Conservation (phyloP, 148 eudicot species). For the Dianthus caryophyllus region DNA sequence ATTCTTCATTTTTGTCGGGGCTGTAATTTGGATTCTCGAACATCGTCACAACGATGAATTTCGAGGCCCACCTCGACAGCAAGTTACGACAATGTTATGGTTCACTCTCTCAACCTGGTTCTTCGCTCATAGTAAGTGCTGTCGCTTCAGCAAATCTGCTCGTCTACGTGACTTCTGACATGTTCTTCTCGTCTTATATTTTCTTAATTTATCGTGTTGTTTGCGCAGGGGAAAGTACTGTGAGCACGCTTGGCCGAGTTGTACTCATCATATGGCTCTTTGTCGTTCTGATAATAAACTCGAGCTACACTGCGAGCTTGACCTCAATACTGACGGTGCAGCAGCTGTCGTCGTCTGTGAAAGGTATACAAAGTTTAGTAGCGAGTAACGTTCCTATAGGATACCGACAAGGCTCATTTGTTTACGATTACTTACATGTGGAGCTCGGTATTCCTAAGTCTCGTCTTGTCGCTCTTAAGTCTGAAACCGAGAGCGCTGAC, state of each 20-base stretch:
- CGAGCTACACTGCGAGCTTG: slow-evolving; percentile 76
- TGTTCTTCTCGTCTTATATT: not conserved
- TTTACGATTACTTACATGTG: slow-evolving; percentile 38
- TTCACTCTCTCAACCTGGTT: slow-evolving; percentile 78
- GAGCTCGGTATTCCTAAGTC: slow-evolving; percentile 45
- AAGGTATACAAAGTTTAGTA: slow-evolving; percentile 56
- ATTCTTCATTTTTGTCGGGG: slow-evolving; percentile 50
- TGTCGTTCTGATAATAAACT: slow-evolving; percentile 64
- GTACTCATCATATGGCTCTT: slow-evolving; percentile 73
- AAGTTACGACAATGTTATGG: slow-evolving; percentile 54
- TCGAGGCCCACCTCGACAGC: slow-evolving; percentile 63
- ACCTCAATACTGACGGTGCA: slow-evolving; percentile 77
- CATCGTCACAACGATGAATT: slow-evolving; percentile 65
- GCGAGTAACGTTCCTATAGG: slow-evolving; percentile 51
- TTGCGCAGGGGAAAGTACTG: slow-evolving; percentile 55
- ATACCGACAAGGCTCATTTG: slow-evolving; percentile 58
- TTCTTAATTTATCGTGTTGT: slow-evolving; percentile 9
- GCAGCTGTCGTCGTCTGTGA: slow-evolving; percentile 55
- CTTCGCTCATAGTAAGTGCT: slow-evolving; percentile 59
- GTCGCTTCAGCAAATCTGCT: not conserved
- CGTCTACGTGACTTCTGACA: not conserved
- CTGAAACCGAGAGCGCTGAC: slow-evolving; percentile 37
- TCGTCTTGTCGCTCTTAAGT: slow-evolving; percentile 54
- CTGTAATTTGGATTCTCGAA: slow-evolving; percentile 64
- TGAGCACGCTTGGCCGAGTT: slow-evolving; percentile 59